These are phyloP conservation scores for Septoria petroselini DNA, from an alignment of 2,329 filamentous ascomycete genomes.

Conservation along the genomic window DNA sequence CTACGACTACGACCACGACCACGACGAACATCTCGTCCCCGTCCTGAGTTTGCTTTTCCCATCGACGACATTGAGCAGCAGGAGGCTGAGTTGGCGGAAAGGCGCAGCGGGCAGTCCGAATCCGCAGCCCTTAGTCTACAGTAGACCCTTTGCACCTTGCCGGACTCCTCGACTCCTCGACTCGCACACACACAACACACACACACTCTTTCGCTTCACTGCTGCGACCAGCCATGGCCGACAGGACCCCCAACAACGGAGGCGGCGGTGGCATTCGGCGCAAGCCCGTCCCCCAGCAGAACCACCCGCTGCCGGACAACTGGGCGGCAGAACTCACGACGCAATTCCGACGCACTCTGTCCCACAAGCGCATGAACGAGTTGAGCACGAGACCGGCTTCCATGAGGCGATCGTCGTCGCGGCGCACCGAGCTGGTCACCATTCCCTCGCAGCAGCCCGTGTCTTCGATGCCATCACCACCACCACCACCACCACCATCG, in stretches of 20 bases:
- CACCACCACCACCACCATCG: constrained; percentile 20
- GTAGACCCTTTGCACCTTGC: too few relatives aligned
- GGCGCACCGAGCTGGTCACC: constrained; percentile 45
- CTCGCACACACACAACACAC: too few relatives aligned
- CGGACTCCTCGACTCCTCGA: too few relatives aligned
- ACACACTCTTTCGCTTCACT: constrained; percentile 4
- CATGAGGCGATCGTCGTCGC: constrained; percentile 54
- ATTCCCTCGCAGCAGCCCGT: constrained; percentile 14
- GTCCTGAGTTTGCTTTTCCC: too few relatives aligned
- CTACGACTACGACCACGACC: too few relatives aligned
- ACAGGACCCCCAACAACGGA: constrained; percentile 28
- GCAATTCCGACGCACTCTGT: constrained; percentile 82
- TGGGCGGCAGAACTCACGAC: constrained; percentile 76
- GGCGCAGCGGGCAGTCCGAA: too few relatives aligned
- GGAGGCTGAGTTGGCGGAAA: too few relatives aligned
- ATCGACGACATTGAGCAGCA: too few relatives aligned
- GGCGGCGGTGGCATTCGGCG: constrained; percentile 34
- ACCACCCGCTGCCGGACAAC: constrained; percentile 50
- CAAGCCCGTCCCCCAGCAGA: constrained; percentile 32
- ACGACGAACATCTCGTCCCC: too few relatives aligned
- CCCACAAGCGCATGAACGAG: constrained; percentile 82
- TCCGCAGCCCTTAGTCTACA: too few relatives aligned
- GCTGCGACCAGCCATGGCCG: constrained; percentile 30
- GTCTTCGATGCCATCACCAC: too few relatives aligned
- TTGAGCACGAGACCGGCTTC: constrained; percentile 49